Evolutionary conservation across 345 rosid species (phyloP).

Genomic region (Alliaria petiolata): DNA sequence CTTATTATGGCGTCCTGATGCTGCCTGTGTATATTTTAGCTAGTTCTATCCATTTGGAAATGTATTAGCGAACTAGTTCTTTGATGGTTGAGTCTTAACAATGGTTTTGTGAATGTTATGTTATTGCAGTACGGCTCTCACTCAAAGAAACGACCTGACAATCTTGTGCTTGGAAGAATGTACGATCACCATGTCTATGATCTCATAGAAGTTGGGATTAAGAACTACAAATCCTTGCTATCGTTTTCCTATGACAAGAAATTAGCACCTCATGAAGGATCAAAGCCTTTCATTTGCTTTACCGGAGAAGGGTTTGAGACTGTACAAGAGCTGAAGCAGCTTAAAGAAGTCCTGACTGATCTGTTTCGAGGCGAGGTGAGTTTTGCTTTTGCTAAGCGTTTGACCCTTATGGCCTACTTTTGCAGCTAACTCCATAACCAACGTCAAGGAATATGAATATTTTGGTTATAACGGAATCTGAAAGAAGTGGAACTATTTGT

Average conservation of each 20-base stretch:
- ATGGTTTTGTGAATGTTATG: not conserved
- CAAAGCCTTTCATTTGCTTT: slow-evolving; percentile 85
- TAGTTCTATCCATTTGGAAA: too few species aligned
- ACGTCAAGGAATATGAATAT: not conserved
- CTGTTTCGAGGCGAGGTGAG: slow-evolving; percentile 82
- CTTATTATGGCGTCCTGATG: not conserved
- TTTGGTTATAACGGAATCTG: not conserved
- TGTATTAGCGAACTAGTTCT: not conserved
- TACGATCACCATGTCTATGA: slow-evolving; percentile 86
- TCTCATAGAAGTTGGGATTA: slow-evolving; percentile 89
- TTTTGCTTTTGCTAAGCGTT: not conserved
- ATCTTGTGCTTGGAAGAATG: slow-evolving; percentile 79
- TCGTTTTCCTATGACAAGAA: slow-evolving; percentile 74
- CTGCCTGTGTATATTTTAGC: not conserved
- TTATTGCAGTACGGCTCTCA: slow-evolving; percentile 76
- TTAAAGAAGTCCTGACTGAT: slow-evolving; percentile 85
- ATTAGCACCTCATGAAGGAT: slow-evolving; percentile 62
- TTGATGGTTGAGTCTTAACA: not conserved
- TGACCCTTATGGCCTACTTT: not conserved
- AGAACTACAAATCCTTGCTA: slow-evolving; percentile 67
- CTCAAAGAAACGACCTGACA: slow-evolving; percentile 88
- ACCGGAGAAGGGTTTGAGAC: slow-evolving; percentile 84
- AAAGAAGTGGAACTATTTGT: slow-evolving; percentile 15
- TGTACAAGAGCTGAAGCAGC: slow-evolving; percentile 72
- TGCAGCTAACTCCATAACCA: not conserved